Conservation (phyloP, 768 basidiomycete species). For the Dentipellis fragilis region DNA sequence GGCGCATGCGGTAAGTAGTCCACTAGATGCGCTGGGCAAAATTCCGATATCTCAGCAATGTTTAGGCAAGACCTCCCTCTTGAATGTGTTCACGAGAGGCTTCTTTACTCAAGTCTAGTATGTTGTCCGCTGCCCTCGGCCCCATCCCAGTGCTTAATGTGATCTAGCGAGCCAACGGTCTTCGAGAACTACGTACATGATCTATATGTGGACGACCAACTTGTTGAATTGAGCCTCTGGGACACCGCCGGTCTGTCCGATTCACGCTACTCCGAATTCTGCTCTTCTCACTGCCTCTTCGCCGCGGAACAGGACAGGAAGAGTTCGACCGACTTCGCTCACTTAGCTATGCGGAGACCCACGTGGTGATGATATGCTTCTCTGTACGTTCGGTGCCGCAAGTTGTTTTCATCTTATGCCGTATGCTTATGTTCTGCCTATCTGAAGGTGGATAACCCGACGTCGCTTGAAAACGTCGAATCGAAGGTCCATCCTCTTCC, state of each 20-base stretch:
- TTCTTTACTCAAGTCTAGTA: slow-evolving; percentile 94
- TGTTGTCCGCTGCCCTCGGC: slow-evolving; percentile 17
- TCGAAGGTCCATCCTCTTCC: slow-evolving; percentile 47
- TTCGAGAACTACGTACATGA: slow-evolving; percentile 98
- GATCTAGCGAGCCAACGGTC: slow-evolving; percentile 75
- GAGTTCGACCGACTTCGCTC: slow-evolving; percentile 92
- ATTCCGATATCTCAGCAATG: neutral
- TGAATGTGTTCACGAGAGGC: slow-evolving; percentile 84
- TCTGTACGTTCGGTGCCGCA: slow-evolving; percentile 38
- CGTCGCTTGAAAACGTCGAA: slow-evolving; percentile 95
- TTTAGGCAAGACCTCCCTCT: slow-evolving; percentile 69
- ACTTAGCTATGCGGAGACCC: slow-evolving; percentile 93
- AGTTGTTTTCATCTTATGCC: too few species aligned
- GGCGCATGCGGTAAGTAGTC: slow-evolving; percentile 75
- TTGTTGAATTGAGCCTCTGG: slow-evolving; percentile 90
- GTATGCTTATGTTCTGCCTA: too few species aligned
- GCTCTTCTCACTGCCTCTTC: neutral
- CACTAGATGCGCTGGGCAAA: neutral
- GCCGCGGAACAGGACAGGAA: slow-evolving; percentile 62
- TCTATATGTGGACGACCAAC: slow-evolving; percentile 74
- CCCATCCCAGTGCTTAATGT: neutral
- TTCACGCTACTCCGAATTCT: neutral
- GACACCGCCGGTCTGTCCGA: slow-evolving; percentile 79
- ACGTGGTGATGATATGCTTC: slow-evolving; percentile 94
- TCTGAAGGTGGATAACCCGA: slow-evolving; percentile 78